Base-by-base conservation (phyloP, 2,329 filamentous ascomycete genomes). In the Thelonectria olida region DNA sequence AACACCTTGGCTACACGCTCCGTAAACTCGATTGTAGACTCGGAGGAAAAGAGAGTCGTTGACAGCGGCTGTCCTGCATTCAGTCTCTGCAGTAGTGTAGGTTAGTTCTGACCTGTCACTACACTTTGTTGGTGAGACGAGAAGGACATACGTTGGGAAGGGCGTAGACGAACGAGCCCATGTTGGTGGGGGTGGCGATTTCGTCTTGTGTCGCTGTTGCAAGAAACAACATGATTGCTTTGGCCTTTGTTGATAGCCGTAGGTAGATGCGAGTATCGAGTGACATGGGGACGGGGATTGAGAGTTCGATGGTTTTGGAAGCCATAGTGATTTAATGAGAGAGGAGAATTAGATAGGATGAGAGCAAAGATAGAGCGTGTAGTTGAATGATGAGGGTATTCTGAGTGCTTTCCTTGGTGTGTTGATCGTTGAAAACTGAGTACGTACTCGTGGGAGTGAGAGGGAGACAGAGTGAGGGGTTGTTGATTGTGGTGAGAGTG, bases 101-200 rank as follows among this genome's bases (percentile, higher is more conserved):
- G 51, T 65, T 28, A 70, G 64, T 50, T 20, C 48, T 38, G 53
- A 52, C 34, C 25, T 53, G 51, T 39, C 28, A 65, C 52, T 20
- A 10, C 25, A 9, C 5, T 7, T 5, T 17, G 17, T 45, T 20
- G 22, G n/a, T 49, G n/a, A 56, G 23, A 41, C 47, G 31, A 56
- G 45, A 28, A 13, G 50, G 13, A 75, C 80, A 70, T 81, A 97
- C 96, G 79, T 97, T 91, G 15, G 96, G 95, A 75, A 99, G 87
- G 3, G 94, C 92, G 75, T 97, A 98, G 45, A 98, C 92, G 73
- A 98, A 95, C 50, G 93, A 97, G 3, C 96, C 95, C 78, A 98
- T 84, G 50, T 85, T 80, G 39, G 85, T 80, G 7, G 82, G 74
- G 8, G 77, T 73, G 12, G 79, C 79, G n/a, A 77, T 74, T 41